phyloP scores from a whole-genome alignment of 2,329 filamentous ascomycete genomes.

The Davidsoniella neocaledoniae region DNA sequence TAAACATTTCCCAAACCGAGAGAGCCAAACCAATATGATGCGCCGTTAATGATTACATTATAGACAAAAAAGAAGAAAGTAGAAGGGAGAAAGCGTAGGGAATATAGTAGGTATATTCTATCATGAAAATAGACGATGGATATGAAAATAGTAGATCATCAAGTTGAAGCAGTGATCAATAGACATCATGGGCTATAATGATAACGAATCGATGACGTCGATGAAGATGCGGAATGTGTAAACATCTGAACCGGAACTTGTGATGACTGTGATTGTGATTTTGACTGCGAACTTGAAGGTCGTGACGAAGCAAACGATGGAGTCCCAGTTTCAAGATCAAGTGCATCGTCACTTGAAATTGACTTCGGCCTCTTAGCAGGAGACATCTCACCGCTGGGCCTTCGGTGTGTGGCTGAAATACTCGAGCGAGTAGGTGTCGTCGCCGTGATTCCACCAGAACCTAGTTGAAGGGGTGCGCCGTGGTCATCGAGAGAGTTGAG shows the following conservation, averaged over 20 bases:
- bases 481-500: slow-evolving; percentile 23
- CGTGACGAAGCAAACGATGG: not conserved
- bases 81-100: not conserved
- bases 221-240: not conserved
- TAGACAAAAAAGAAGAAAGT: not conserved
- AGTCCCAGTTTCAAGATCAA: not conserved
- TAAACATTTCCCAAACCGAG: not conserved
- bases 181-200: no score
- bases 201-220: not conserved
- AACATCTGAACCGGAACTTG: no score
- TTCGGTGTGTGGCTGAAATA: slow-evolving; percentile 14
- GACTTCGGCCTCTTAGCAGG: slow-evolving; percentile 28
- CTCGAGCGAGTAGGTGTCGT: not conserved
- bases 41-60: not conserved
- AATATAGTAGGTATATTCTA: not conserved
- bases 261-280: not conserved
- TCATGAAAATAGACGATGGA: no score
- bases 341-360: slow-evolving; percentile 11
- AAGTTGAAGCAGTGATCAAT: no score
- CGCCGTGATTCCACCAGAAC: not conserved
- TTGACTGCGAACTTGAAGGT: not conserved
- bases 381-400: slow-evolving; percentile 25
- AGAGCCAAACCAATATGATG: not conserved
- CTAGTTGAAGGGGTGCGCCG: not conserved
- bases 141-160: no score